phyloP scores from a whole-genome alignment of 2,329 filamentous ascomycete genomes.

The Calonectria hawksworthii region DNA sequence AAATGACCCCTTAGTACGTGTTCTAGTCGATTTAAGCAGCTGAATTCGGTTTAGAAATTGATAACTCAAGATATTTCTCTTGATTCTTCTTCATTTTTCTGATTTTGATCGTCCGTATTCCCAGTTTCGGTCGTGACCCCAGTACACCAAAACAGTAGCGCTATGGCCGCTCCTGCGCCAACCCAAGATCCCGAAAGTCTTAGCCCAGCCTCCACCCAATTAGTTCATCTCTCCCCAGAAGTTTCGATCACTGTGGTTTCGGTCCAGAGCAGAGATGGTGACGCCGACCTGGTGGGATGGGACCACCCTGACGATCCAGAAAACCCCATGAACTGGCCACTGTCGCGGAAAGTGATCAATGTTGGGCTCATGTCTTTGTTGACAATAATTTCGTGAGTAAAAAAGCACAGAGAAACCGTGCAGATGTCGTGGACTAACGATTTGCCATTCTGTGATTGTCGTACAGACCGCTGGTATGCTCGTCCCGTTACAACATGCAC shows the following conservation, averaged over 20 bases:
- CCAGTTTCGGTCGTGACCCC: background rate
- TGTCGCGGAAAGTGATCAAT: background rate
- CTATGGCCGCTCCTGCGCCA: background rate
- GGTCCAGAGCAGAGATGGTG: background rate
- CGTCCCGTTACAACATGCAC: no score
- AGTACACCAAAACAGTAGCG: background rate
- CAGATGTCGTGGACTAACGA: background rate
- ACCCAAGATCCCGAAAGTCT: background rate
- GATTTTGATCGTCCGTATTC: background rate
- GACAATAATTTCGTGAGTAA: conserved; percentile 44
- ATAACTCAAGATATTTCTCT: background rate
- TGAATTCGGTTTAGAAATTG: background rate
- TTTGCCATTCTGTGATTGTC: background rate
- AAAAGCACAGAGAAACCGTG: background rate
- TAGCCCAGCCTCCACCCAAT: background rate
- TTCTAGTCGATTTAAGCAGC: background rate
- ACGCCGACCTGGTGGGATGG: background rate
- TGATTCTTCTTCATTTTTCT: background rate
- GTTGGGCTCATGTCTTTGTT: background rate
- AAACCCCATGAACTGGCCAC: background rate
- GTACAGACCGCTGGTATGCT: background rate
- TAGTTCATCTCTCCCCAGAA: background rate
- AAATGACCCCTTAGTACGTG: background rate
- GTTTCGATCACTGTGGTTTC: background rate
- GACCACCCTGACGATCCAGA: background rate